A percentile compares a stretch with the other conserved stretches of the same genome.
Evolutionary conservation across 2,329 filamentous ascomycete genomes (phyloP).

Genomic region (Xylariales sp.): DNA sequence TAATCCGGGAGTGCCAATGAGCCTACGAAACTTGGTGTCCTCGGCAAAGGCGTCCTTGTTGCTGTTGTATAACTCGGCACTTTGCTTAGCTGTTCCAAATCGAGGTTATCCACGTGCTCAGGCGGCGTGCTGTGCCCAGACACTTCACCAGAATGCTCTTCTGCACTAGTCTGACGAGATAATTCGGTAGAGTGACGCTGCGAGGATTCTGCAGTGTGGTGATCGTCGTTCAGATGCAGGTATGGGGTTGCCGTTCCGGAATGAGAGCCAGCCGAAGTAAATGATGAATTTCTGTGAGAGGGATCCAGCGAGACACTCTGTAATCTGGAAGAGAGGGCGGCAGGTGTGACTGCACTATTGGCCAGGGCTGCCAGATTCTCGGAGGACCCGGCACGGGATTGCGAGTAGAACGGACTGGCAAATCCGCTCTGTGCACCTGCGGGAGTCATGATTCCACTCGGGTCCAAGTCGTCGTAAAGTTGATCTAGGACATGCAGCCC

Average conservation of each 20-base stretch:
- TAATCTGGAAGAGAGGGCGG: constrained; percentile 58
- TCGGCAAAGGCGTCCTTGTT: constrained; percentile 55
- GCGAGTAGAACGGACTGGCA: constrained; percentile 72
- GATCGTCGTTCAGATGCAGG: constrained; percentile 30
- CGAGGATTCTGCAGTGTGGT: constrained; percentile 32
- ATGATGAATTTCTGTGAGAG: constrained; percentile 41
- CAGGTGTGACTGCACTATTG: constrained; percentile 41
- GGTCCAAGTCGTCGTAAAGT: constrained; percentile 83
- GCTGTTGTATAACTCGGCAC: constrained; percentile 77
- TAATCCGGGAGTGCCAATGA: constrained; percentile 61
- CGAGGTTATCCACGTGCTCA: constrained; percentile 48
- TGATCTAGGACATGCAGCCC: constrained; percentile 86
- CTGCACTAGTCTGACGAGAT: constrained; percentile 51
- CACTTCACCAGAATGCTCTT: constrained; percentile 32
- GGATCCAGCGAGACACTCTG: constrained; percentile 61
- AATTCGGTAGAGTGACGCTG: constrained; percentile 40
- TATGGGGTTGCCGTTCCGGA: constrained; percentile 41
- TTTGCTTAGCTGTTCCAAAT: constrained; percentile 62
- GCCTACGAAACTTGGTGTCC: constrained; percentile 44
- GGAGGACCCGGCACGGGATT: constrained; percentile 69
- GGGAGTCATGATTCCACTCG: constrained; percentile 69
- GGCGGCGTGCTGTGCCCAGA: constrained; percentile 48
- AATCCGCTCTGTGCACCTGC: constrained; percentile 58
- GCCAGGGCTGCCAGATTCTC: constrained; percentile 69
- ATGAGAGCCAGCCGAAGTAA: constrained; percentile 36